Evolutionary conservation across 352 stramenopile genomes (phyloP).

Genomic region (Plasmopara muralis): DNA sequence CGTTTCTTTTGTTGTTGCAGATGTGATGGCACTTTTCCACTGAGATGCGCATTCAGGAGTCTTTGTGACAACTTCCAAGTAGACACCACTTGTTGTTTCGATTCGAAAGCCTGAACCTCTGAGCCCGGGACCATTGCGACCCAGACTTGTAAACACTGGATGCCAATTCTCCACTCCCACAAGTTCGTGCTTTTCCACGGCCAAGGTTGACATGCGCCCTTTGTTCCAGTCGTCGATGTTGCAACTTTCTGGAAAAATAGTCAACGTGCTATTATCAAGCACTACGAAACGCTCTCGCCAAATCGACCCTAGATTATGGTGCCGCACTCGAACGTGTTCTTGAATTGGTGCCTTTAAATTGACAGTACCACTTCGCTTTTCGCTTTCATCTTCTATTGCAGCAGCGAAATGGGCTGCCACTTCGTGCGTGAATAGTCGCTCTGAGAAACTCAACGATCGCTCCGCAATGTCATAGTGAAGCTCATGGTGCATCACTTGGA

Average conservation of each 20-base stretch:
- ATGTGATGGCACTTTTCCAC: slow-evolving; percentile 30
- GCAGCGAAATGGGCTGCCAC: slow-evolving; percentile 32
- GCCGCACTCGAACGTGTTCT: slow-evolving; percentile 38
- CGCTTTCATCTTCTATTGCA: background rate
- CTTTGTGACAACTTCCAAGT: slow-evolving; percentile 44
- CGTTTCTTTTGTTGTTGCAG: slow-evolving; percentile 21
- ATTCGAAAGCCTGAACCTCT: slow-evolving; percentile 44
- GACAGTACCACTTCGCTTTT: background rate
- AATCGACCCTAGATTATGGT: slow-evolving; percentile 42
- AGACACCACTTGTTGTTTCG: slow-evolving; percentile 51
- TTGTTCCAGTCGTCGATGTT: slow-evolving; percentile 22
- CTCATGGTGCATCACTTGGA: slow-evolving; percentile 49
- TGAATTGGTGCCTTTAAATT: slow-evolving; percentile 5
- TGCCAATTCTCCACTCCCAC: slow-evolving; percentile 47
- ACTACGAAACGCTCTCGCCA: slow-evolving; percentile 47
- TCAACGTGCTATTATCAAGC: slow-evolving; percentile 29
- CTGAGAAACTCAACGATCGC: slow-evolving; percentile 48
- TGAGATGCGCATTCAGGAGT: slow-evolving; percentile 27
- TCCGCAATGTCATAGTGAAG: slow-evolving; percentile 55
- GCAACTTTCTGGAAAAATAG: slow-evolving; percentile 29
- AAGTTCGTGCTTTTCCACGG: slow-evolving; percentile 48
- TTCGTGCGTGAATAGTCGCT: slow-evolving; percentile 44
- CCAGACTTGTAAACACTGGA: slow-evolving; percentile 25
- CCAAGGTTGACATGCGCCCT: slow-evolving; percentile 4
- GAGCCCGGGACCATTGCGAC: slow-evolving; percentile 7